Conservation (phyloP, 345 rosid species). For the Sonneratia alba region DNA sequence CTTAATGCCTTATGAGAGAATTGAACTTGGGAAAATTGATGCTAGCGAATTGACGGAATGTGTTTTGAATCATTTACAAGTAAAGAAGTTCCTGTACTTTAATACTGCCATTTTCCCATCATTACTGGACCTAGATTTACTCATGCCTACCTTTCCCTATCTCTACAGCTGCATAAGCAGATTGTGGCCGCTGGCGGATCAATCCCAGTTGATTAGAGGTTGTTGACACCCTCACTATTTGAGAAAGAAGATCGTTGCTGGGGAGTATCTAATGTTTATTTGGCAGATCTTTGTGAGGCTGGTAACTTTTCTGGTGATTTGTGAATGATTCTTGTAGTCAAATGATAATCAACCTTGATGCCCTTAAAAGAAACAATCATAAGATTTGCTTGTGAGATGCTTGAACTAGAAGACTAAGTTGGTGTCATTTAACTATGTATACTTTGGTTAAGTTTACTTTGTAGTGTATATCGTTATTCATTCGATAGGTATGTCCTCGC, state of each 20-base stretch:
- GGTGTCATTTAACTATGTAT: too few species aligned
- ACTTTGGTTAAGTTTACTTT: too few species aligned
- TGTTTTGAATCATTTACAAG: not conserved
- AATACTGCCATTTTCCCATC: too few species aligned
- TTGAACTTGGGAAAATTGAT: not conserved
- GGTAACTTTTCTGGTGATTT: not conserved
- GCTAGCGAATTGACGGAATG: not conserved
- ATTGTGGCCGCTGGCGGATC: conserved; percentile 11
- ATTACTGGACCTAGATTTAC: not conserved
- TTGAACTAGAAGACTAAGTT: too few species aligned
- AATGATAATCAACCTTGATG: too few species aligned
- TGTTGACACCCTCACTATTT: not conserved
- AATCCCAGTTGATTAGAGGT: conserved; percentile 9
- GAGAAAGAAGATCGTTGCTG: not conserved
- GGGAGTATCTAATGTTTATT: not conserved
- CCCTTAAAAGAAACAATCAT: too few species aligned
- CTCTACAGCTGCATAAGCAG: conserved; percentile 11
- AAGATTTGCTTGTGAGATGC: too few species aligned
- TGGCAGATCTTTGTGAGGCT: not conserved
- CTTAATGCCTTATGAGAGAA: not conserved
- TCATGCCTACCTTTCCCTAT: not conserved
- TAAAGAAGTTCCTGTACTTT: not conserved
- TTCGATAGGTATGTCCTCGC: too few species aligned
- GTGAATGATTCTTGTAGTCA: too few species aligned
- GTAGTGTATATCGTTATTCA: too few species aligned